Base-by-base conservation (phyloP, 495 filamentous ascomycete genomes). In the Penicillium pulvis region DNA sequence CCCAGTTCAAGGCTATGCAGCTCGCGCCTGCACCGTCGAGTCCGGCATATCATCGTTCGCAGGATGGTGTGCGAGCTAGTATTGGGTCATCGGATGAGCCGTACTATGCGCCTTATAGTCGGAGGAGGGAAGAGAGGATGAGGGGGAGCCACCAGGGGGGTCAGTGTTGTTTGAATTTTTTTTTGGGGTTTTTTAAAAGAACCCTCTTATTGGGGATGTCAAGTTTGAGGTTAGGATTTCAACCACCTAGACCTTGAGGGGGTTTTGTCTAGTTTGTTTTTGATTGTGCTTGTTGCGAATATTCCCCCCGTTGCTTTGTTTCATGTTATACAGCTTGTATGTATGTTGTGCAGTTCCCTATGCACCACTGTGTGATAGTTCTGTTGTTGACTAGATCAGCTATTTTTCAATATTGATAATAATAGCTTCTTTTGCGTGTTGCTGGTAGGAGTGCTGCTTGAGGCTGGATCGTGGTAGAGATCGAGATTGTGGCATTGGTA, bases 41-140 rank as follows among this genome's bases (percentile, higher is more conserved):
- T 54, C 75, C 77, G 7, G 77, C 71, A 12, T 78, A 78, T 69
- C 75, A 75, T 59, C 72, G 63, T 24, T 73, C 72, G 47, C 75
- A 75, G 58, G 77, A 79, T 42, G 62, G 74, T 0, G 69, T 77
- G 4, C 65, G 77, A 31, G 74, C 71, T 17, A 78, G 67, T 53
- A 72, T 79, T 42, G 77, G 77, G 0, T 78, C 75, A 11, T 65
- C 75, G 4, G 75, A 80, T 60, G 77, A 80, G 56, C 77, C 77
- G 45, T 78, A 74, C 51, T 80, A 68, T 52, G 76, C 72, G 36
- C 72, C 71, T 28, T 80, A 80, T 70, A 80, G 73, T 66, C 74
- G 72, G 16, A 58, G 77, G 53, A 56, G 77, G 17, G 77, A 80
- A 53, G 70, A 75, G 55, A 69, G 77, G 60, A 68, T 75, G 72